Base-by-base conservation (phyloP, 2,329 filamentous ascomycete species). In the Apiospora koreana region DNA sequence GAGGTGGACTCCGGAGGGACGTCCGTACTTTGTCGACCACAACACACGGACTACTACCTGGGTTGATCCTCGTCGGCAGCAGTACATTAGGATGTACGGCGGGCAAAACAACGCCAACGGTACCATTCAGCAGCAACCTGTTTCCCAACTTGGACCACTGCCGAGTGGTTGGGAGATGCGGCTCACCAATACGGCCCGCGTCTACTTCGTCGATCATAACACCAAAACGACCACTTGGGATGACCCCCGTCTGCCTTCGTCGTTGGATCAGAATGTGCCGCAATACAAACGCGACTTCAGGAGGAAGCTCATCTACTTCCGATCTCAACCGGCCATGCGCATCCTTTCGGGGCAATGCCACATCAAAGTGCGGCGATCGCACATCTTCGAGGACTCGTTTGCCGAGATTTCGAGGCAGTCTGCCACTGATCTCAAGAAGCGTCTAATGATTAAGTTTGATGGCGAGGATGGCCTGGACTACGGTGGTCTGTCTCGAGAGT, bases 181-280 rank as follows among this genome's bases (percentile, higher is more conserved):
- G 72, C 90, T 99, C 68, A 99, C 96, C 68, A 98, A 99, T 82
- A 99, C 96, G 18, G 96, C 96, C 38, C 89, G 96, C 71, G 96
- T 99, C 21, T 99, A 99, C 83, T 99, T 99, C 81, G 96, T 99
- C 62, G 96, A 99, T 78, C 96, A 99, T 84, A 99, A 99, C 84
- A 99, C 96, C 62, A 99, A 99, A 86, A 99, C 96, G 0, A 99
- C 96, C 3, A 99, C 96, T 0, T 99, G 96, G 96, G 96, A 99
- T 79, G 96, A 99, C 78, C 96, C 96, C 45, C 90, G 96, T 78
- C 85, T 99, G 75, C 96, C 96, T 31, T 98, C 95, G 2, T 98
- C 96, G 0, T 86, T 99, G 72, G 96, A 99, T 77, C 96, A 99
- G 83, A 98, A 98, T 72, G 96, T 99, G 67, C 96, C 96, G 68